phyloP scores from a whole-genome alignment of 2,329 filamentous ascomycete genomes.

The Xylaria sp. region DNA sequence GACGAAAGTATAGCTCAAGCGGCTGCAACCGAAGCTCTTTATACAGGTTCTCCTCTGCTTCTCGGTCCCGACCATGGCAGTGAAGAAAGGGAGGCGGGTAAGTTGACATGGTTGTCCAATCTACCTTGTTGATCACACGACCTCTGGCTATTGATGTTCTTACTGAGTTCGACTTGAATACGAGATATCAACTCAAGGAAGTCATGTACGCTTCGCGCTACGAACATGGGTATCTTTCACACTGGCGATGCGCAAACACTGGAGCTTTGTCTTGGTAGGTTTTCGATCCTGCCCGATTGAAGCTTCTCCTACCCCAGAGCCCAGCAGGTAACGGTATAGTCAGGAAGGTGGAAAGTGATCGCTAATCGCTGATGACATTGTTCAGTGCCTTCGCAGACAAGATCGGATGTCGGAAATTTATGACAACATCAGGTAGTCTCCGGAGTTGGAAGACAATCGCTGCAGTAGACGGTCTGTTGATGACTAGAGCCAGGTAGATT shows the following conservation, averaged over 20 bases:
- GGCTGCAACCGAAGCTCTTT: constrained; percentile 17
- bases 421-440: neutral
- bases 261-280: neutral
- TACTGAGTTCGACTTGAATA: constrained; percentile 25
- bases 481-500: neutral
- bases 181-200: neutral
- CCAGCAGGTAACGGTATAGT: neutral
- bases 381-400: neutral
- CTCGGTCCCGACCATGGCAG: neutral
- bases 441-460: neutral
- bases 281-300: constrained; percentile 30
- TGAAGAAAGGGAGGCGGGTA: neutral
- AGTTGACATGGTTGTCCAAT: constrained; percentile 2
- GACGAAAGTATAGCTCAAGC: neutral
- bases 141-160: constrained; percentile 4
- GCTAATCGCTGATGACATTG: neutral
- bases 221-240: neutral
- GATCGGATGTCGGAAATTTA: neutral
- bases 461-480: too few species aligned
- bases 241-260: neutral
- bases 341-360: neutral
- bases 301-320: constrained; percentile 11
- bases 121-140: constrained; percentile 8
- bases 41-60: constrained; percentile 3
- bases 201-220: neutral